phyloP scores from a whole-genome alignment of 352 stramenopile genomes.

The Phytophthora parvispora region DNA sequence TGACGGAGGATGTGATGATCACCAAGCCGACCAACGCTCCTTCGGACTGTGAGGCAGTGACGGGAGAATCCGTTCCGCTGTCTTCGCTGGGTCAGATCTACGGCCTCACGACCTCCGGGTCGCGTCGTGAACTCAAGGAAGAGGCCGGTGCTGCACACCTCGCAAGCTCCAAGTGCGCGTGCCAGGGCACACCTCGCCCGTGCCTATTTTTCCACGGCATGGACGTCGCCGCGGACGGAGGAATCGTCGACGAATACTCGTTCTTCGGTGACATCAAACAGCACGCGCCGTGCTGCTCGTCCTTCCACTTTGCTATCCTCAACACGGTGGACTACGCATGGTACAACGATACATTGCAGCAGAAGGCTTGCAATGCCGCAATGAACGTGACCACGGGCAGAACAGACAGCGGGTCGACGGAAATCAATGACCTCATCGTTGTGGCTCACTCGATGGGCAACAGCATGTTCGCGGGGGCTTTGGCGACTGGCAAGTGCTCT shows the following conservation, averaged over 20 bases:
- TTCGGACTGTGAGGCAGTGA: constrained; percentile 26
- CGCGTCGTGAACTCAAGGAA: constrained; percentile 24
- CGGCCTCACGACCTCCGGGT: constrained; percentile 15
- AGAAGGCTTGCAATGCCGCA: constrained; percentile 46
- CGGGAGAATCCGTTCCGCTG: constrained; percentile 19
- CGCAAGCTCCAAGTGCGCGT: constrained; percentile 42
- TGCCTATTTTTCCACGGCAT: constrained; percentile 70
- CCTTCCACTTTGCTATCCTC: constrained; percentile 50
- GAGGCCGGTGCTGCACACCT: constrained; percentile 26
- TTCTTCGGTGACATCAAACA: constrained; percentile 60
- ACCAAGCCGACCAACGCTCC: constrained; percentile 28
- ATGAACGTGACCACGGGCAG: constrained; percentile 34
- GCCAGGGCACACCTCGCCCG: constrained; percentile 41
- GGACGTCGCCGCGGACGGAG: constrained; percentile 39
- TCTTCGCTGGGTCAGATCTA: constrained; percentile 39
- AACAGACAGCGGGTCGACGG: constrained; percentile 29
- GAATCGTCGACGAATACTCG: constrained; percentile 37
- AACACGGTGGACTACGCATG: constrained; percentile 62
- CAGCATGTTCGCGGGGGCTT: constrained; percentile 52
- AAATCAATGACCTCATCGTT: constrained; percentile 60
- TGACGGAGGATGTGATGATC: constrained; percentile 30
- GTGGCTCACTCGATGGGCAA: constrained; percentile 72
- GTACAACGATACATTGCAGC: constrained; percentile 54
- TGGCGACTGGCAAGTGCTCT: constrained; percentile 54
- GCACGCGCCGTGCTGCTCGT: constrained; percentile 63